Percentiles rank a stretch among this genome's conserved stretches.
phyloP scores from a whole-genome alignment of 768 basidiomycete genomes.

The Candolleomyces eurysporus region DNA sequence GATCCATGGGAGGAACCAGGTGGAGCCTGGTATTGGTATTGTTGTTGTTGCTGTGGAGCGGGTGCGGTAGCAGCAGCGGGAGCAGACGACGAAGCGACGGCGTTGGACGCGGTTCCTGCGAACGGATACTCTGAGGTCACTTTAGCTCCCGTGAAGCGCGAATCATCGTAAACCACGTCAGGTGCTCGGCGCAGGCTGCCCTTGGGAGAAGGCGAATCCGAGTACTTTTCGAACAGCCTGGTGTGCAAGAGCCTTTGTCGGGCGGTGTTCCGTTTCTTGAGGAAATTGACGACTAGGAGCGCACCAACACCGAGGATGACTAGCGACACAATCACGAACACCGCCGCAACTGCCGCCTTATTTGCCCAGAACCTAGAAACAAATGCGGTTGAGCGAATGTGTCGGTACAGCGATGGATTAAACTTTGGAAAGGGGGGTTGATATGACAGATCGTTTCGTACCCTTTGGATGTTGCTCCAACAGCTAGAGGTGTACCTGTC shows the following conservation, averaged over 20 bases:
- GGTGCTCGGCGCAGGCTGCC: constrained; percentile 24
- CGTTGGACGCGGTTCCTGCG: not conserved
- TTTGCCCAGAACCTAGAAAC: constrained; percentile 34
- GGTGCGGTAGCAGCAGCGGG: not conserved
- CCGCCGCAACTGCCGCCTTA: constrained; percentile 35
- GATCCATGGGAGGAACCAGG: constrained; percentile 2
- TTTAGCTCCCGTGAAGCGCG: constrained; percentile 1
- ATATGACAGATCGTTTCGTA: not conserved
- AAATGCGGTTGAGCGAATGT: not conserved
- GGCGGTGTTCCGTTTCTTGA: constrained; percentile 23
- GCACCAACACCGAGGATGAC: constrained; percentile 22
- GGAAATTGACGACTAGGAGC: constrained; percentile 19
- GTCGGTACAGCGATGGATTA: not conserved
- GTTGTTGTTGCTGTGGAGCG: not conserved
- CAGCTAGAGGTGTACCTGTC: not conserved
- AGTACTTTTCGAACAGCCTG: constrained; percentile 26
- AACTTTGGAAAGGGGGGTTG: not conserved
- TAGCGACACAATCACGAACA: constrained; percentile 30
- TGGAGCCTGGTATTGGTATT: not conserved
- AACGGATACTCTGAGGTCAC: constrained; percentile 5
- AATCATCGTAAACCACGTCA: constrained; percentile 10
- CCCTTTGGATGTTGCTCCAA: constrained; percentile 6
- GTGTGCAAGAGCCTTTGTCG: constrained; percentile 20
- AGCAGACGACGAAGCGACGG: not conserved
- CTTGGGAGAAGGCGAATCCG: constrained; percentile 14